These are phyloP conservation scores for Solanum peruvianum DNA, from an alignment of 257 asterid species.

Conservation along the genomic window DNA sequence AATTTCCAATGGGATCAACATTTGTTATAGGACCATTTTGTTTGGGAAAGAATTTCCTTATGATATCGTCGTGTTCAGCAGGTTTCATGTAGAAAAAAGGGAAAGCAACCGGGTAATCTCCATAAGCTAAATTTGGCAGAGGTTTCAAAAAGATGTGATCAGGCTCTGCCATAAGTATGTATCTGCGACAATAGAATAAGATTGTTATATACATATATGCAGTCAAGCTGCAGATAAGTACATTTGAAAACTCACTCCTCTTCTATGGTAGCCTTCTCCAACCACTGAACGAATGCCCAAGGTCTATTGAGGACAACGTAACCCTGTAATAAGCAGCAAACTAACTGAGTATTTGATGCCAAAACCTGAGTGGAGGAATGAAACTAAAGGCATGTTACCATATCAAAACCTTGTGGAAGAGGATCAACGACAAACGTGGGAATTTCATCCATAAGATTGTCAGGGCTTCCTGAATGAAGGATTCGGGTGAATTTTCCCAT, in stretches of 20 bases:
- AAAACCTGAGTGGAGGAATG: neutral
- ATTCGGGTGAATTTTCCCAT: constrained; percentile 55
- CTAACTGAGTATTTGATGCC: no score
- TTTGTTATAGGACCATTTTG: constrained; percentile 44
- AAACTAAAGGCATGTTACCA: constrained; percentile 2
- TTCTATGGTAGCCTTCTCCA: constrained; percentile 43
- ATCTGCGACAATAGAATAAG: constrained; percentile 21
- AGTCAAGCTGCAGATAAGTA: neutral
- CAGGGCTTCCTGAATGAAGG: constrained; percentile 54
- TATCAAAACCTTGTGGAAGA: constrained; percentile 46
- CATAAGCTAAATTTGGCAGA: constrained; percentile 34
- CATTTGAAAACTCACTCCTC: constrained; percentile 41
- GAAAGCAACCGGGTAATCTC: constrained; percentile 40
- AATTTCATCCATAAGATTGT: constrained; percentile 63
- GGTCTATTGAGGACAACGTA: constrained; percentile 60
- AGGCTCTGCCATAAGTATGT: constrained; percentile 56
- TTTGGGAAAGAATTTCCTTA: constrained; percentile 39
- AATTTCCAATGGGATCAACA: constrained; percentile 58
- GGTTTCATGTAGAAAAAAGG: constrained; percentile 56
- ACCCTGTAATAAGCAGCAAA: constrained; percentile 23
- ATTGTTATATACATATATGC: neutral
- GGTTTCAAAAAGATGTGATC: constrained; percentile 52
- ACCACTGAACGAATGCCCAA: constrained; percentile 69
- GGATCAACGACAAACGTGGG: constrained; percentile 56
- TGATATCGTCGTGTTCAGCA: constrained; percentile 18